Evolutionary conservation across 2,329 filamentous ascomycete species (phyloP), one percentile per base, ranked within the genome.

Genomic region (Ustilaginoidea virens): DNA sequence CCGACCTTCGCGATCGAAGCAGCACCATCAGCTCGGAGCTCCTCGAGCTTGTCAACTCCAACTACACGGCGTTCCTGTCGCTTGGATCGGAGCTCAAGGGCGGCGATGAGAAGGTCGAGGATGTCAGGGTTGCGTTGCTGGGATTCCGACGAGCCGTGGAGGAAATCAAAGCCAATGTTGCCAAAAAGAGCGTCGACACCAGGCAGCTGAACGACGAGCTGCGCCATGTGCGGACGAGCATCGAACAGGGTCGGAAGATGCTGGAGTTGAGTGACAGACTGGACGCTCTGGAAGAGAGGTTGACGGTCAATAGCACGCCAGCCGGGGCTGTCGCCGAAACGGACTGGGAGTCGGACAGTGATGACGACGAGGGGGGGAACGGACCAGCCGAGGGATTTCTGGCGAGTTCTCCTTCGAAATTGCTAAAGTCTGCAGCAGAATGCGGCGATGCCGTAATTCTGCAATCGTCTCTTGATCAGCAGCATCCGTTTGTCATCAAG

Each of bases 1-100:
- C 76, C 5, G 92, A 98, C 46, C 64, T 98, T 11, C 76, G 86
- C 25, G 72, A 85, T 33, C 69, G 92, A 29, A 81, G 76, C 40
- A 71, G 80, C 41, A 67, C 77, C 13, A 75, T 98, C 36, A 80
- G 76, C 44, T 72, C 78, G 37, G 90, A 98, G 56, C 66, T 98
- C 3, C 65, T 98, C 12, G 87, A 94, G 55, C 70, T 98, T 6
- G 90, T 98, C 39, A 98, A 98, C 48, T 70, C 78, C 29, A 92
- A 98, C 53, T 96, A 98, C 50, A 78, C 83, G 27, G 80, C 87
- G 33, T 98, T 98, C 43, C 55, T 98, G 4, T 76, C 75, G 0
- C 58, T 98, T 0, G 92, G 90, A 0, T 73, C 69, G 26, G 80
- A 83, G 42, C 58, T 98, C 24, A 71, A 73, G 30, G 86, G 86